These are phyloP conservation scores for Curvularia sp. DNA, from an alignment of 2,329 filamentous ascomycete genomes.

Conservation along the genomic window DNA sequence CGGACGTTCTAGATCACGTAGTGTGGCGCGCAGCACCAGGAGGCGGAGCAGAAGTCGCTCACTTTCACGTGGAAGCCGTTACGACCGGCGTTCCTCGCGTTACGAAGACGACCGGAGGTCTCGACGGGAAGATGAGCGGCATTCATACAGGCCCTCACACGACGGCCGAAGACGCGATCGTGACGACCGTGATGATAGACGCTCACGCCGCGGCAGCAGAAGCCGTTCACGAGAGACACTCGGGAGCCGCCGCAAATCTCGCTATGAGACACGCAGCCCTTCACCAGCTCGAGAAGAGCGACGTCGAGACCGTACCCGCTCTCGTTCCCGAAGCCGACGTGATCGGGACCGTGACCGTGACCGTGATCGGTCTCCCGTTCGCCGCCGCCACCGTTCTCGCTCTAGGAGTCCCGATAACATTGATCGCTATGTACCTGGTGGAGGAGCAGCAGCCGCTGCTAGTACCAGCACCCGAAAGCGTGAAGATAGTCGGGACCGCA, in stretches of 20 bases:
- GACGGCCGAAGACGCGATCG: constrained; percentile 31
- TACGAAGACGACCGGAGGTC: constrained; percentile 34
- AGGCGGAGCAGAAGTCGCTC: constrained; percentile 43
- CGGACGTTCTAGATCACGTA: constrained; percentile 41
- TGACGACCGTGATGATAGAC: constrained; percentile 31
- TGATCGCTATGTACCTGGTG: constrained; percentile 47
- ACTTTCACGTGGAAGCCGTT: constrained; percentile 42
- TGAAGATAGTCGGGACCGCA: constrained; percentile 25
- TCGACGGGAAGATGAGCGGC: constrained; percentile 35
- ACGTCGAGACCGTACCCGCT: constrained; percentile 36
- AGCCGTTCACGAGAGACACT: constrained; percentile 43
- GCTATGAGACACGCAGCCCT: constrained; percentile 37
- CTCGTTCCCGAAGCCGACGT: constrained; percentile 32
- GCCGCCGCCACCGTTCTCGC: constrained; percentile 31
- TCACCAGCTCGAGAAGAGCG: constrained; percentile 31
- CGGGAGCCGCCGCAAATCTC: constrained; percentile 38
- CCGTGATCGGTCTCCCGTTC: constrained; percentile 26
- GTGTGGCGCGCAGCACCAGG: constrained; percentile 35
- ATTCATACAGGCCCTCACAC: constrained; percentile 37
- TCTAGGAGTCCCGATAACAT: constrained; percentile 48
- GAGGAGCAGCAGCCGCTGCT: constrained; percentile 12
- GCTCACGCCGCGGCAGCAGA: constrained; percentile 37
- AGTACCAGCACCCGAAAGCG: constrained; percentile 34
- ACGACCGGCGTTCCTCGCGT: constrained; percentile 36
- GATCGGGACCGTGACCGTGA: constrained; percentile 18